Conservation (phyloP, 306 rosid species). For the Vigna nakashimae region DNA sequence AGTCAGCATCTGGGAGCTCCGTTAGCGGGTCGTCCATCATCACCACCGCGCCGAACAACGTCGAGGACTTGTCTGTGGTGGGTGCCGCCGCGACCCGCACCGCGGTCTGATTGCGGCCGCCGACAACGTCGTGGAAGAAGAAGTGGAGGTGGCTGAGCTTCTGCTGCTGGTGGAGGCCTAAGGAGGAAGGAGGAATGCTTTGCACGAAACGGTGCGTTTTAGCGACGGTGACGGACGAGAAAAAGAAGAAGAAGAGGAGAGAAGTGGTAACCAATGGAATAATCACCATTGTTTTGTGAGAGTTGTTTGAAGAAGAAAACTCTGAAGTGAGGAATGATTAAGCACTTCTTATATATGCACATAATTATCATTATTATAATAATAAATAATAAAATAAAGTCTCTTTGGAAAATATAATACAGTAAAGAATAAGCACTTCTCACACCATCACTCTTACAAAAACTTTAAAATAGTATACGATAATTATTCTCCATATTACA, state of each 20-base stretch:
- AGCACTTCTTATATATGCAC: too few relatives aligned
- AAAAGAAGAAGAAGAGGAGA: background rate
- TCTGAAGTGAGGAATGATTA: too few relatives aligned
- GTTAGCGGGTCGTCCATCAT: conserved; percentile 74
- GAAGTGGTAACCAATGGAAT: background rate
- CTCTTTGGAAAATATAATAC: too few relatives aligned
- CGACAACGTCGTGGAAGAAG: conserved; percentile 51
- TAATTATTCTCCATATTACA: too few relatives aligned
- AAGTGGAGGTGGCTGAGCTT: conserved; percentile 58
- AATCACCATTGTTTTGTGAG: conserved; percentile 32
- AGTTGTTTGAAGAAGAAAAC: background rate
- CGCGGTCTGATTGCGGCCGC: conserved; percentile 60
- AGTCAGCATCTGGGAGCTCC: conserved; percentile 45
- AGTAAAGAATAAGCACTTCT: too few relatives aligned
- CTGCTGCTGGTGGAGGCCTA: conserved; percentile 46
- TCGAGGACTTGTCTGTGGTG: conserved; percentile 33
- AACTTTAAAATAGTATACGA: too few relatives aligned
- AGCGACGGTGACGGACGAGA: background rate
- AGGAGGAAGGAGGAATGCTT: conserved; percentile 30
- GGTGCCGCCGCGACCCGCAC: conserved; percentile 52
- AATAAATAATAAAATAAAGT: too few relatives aligned
- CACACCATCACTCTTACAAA: too few relatives aligned
- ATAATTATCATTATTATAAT: too few relatives aligned
- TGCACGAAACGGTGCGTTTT: conserved; percentile 33
- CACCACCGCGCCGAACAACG: conserved; percentile 54